Evolutionary conservation across 169 alveolate species (phyloP).

Genomic region (Cryptosporidium viatorum): DNA sequence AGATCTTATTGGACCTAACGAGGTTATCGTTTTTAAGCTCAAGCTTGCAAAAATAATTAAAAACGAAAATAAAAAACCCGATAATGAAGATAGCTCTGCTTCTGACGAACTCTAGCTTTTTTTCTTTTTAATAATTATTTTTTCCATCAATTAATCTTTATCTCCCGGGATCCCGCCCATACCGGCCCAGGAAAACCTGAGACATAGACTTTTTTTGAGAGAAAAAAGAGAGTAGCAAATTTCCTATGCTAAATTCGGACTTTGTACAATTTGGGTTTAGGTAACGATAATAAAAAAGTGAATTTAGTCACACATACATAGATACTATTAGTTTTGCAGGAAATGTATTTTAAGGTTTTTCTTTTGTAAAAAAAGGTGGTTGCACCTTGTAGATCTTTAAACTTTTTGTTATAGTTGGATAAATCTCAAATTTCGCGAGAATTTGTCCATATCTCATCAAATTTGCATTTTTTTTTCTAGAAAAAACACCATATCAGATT

Average conservation of each 20-base stretch:
- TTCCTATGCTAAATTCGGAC: constrained; percentile 17
- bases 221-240: constrained; percentile 52
- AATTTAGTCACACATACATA: constrained; percentile 49
- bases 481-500: background rate
- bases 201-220: constrained; percentile 1
- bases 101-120: constrained; percentile 40
- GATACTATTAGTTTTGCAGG: constrained; percentile 10
- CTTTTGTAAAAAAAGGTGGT: constrained; percentile 10
- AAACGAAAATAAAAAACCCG: background rate
- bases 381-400: constrained; percentile 54
- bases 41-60: constrained; percentile 32
- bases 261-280: constrained; percentile 15
- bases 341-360: constrained; percentile 18
- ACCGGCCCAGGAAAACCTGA: background rate
- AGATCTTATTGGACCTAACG: constrained; percentile 59
- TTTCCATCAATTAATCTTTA: background rate
- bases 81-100: background rate
- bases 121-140: background rate
- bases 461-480: background rate
- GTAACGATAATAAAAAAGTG: background rate
- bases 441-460: background rate
- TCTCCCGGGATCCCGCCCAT: background rate
- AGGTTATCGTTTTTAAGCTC: constrained; percentile 43
- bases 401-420: background rate
- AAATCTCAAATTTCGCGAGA: background rate